Evolutionary conservation across 139 green algal genomes (phyloP), one percentile per base, ranked within the genome.

Genomic region (Chlamydomonas eustigma): DNA sequence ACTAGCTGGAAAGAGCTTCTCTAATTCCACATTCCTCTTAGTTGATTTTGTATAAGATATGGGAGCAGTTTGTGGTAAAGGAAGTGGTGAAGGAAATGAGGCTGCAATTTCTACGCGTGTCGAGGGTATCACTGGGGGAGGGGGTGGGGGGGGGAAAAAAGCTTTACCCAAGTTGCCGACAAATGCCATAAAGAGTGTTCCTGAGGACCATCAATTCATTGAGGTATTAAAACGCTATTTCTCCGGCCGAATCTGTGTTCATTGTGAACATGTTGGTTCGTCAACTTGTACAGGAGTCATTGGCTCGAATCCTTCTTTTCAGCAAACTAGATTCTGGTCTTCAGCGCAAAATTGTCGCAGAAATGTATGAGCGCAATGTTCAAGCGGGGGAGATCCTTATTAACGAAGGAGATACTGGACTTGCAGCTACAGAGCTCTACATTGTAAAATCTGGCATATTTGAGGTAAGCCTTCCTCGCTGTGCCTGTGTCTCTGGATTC

Each of bases 391-490:
- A 98, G 64, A 96, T 98, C 44, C 84, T 98, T 30, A 97, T 97
- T 85, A 91, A 92, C 51, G 91, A 97, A 81, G 93, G 92, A 6
- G 94, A 97, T 81, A 92, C 81, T 18, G 90, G 92, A 36, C 69
- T 94, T 6, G 87, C 84, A 34, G 89, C 92, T 36, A 87, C 81
- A 3, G 93, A 97, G 86, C 86, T 98, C 65, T 98, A 95, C 75
- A 88, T 98, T 1, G 94, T 98, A 1, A 97, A 96, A 78, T 76
- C 50, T 18, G 94, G 94, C 3, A 91, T 96, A 73, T 98, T 98
- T 73, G 94, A 98, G 84, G 92, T 93, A 64, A 4, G 82, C 93
- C 76, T 84, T 84, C 71, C 87, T 75, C 64, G 78, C 91, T 2
- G 83, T 90, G 33, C 80, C 79, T 12, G 92, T 91, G 4, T 95